phyloP scores from a whole-genome alignment of 176 grass and related monocot genomes.

The Oryza glaberrima region DNA sequence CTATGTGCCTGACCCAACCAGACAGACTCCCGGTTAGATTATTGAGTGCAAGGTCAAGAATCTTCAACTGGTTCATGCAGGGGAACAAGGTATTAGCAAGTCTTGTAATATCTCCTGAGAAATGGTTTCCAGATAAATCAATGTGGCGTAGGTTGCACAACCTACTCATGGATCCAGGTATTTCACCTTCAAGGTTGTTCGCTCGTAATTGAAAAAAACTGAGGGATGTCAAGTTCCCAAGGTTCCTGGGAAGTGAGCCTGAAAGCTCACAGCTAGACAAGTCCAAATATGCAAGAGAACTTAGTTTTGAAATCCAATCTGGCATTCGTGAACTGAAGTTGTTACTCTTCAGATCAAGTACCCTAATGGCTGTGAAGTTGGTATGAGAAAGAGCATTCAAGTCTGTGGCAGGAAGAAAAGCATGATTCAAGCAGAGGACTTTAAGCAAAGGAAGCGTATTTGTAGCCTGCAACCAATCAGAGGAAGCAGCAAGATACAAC shows the following conservation, averaged over 20 bases:
- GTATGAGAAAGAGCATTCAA: conserved; percentile 16
- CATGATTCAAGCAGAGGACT: conserved; percentile 36
- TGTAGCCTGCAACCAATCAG: conserved; percentile 44
- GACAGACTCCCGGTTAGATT: conserved; percentile 17
- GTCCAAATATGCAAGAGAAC: conserved; percentile 36
- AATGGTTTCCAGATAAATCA: conserved; percentile 11
- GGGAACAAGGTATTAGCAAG: neutral
- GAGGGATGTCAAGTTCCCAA: conserved; percentile 45
- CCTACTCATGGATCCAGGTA: conserved; percentile 22
- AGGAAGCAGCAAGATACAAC: conserved; percentile 3
- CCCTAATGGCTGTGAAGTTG: conserved; percentile 27
- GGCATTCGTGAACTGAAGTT: neutral
- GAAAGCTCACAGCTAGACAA: conserved; percentile 33
- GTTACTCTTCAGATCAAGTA: conserved; percentile 34
- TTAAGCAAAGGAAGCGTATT: conserved; percentile 43
- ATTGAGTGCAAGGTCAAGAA: conserved; percentile 33
- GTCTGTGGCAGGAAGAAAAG: conserved; percentile 22
- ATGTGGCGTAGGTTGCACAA: conserved; percentile 28
- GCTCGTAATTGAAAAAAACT: conserved; percentile 8
- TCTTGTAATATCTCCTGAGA: conserved; percentile 34
- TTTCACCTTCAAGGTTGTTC: conserved; percentile 30
- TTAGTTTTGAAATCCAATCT: conserved; percentile 45
- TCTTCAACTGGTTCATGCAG: neutral
- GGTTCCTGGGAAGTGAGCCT: conserved; percentile 17
- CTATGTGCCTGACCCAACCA: conserved; percentile 36